These are phyloP conservation scores for Sclerotinia trifoliorum DNA, from an alignment of 2,329 filamentous ascomycete genomes.

Conservation along the genomic window DNA sequence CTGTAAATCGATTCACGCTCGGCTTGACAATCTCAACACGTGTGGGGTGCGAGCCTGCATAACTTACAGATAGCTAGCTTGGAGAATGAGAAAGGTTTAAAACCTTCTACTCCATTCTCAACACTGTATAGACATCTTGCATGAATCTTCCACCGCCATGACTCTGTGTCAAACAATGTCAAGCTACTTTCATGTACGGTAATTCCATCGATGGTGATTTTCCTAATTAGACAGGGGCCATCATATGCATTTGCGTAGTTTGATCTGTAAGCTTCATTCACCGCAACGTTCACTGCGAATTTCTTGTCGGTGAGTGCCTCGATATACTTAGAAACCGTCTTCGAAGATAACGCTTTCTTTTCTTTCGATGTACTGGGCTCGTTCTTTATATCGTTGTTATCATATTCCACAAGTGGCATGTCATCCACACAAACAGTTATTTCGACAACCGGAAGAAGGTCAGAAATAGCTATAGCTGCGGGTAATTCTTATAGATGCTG, in stretches of 20 bases:
- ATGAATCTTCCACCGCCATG: neutral
- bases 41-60: too few species aligned
- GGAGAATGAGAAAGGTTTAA: neutral
- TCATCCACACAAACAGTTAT: neutral
- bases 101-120: neutral
- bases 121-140: neutral
- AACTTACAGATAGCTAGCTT: neutral
- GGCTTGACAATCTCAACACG: neutral
- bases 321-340: neutral
- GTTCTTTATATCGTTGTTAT: conserved; percentile 3
- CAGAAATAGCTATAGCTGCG: neutral
- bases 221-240: neutral
- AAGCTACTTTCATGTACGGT: too few species aligned
- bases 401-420: neutral
- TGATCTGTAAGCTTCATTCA: neutral
- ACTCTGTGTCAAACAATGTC: neutral
- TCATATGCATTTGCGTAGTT: neutral
- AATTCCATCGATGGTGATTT: neutral
- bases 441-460: conserved; percentile 4
- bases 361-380: neutral
- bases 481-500: neutral
- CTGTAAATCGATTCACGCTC: neutral
- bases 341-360: neutral
- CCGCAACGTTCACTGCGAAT: neutral
- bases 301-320: neutral